These are phyloP conservation scores for Geranium brycei DNA, from an alignment of 345 rosid species.

Conservation along the genomic window DNA sequence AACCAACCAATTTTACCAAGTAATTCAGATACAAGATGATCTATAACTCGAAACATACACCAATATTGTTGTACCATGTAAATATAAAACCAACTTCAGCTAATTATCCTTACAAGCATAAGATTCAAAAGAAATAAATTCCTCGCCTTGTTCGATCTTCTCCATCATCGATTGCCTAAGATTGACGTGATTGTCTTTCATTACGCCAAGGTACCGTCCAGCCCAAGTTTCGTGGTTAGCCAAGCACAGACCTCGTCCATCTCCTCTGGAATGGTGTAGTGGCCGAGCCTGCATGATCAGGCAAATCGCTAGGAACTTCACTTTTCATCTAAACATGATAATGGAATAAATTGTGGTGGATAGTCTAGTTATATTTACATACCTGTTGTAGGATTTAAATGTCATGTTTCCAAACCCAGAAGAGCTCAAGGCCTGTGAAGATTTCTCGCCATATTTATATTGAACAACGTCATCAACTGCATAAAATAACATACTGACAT, in stretches of 20 bases:
- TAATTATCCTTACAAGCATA: background rate
- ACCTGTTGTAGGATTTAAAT: conserved; percentile 71
- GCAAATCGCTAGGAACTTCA: conserved; percentile 2
- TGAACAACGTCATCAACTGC: conserved; percentile 88
- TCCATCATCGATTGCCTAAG: background rate
- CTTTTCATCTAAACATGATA: background rate
- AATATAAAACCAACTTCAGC: conserved; percentile 11
- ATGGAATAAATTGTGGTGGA: background rate
- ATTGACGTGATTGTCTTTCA: background rate
- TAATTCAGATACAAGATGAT: background rate
- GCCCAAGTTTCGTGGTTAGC: conserved; percentile 56
- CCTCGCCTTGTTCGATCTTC: background rate
- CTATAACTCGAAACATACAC: background rate
- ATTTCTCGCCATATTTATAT: conserved; percentile 77
- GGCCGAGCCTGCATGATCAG: conserved; percentile 53
- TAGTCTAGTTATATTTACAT: conserved; percentile 14
- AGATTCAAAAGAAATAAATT: background rate
- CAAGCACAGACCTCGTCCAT: conserved; percentile 71
- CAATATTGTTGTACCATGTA: conserved; percentile 7
- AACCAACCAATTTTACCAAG: background rate
- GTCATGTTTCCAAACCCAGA: conserved; percentile 57
- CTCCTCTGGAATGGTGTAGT: conserved; percentile 81
- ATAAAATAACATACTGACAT: conserved; percentile 12
- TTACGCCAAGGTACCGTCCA: conserved; percentile 31
- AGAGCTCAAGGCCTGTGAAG: conserved; percentile 43